Conservation (phyloP, 345 rosid genomes). For the Populus pruinosa region DNA sequence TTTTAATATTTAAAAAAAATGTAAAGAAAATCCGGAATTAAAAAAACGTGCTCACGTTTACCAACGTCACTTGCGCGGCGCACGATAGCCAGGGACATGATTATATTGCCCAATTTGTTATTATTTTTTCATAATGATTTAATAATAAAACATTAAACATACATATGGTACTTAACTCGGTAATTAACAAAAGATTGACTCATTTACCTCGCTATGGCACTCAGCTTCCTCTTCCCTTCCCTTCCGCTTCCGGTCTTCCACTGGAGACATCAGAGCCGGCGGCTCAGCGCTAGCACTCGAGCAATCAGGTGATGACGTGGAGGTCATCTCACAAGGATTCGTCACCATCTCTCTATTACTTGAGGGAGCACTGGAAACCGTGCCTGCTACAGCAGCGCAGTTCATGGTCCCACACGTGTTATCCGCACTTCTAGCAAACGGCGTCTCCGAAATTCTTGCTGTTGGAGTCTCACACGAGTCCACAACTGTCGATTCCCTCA, state of each 20-base stretch:
- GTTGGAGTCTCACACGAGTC: constrained; percentile 57
- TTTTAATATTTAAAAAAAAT: no score
- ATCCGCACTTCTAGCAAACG: constrained; percentile 16
- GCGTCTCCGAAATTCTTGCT: constrained; percentile 32
- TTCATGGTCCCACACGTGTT: constrained; percentile 25
- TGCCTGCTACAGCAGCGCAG: constrained; percentile 23
- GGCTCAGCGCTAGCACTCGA: constrained; percentile 60
- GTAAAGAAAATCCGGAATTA: not conserved
- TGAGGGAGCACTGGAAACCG: constrained; percentile 25
- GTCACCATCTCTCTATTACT: constrained; percentile 12
- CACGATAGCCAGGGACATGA: constrained; percentile 18
- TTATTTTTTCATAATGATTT: not conserved
- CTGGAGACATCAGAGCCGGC: constrained; percentile 28
- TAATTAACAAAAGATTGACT: constrained; percentile 8
- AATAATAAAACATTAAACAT: not conserved
- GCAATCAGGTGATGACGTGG: constrained; percentile 46
- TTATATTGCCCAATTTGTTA: not conserved
- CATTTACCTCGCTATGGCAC: constrained; percentile 62
- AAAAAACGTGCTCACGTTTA: constrained; percentile 16
- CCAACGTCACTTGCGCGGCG: constrained; percentile 14
- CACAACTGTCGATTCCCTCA: constrained; percentile 56
- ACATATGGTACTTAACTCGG: constrained; percentile 8
- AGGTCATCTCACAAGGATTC: constrained; percentile 40
- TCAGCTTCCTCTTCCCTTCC: constrained; percentile 59
- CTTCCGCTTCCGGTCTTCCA: constrained; percentile 65